phyloP scores from a whole-genome alignment of 306 rosid species.

The Dryas alaskensis region DNA sequence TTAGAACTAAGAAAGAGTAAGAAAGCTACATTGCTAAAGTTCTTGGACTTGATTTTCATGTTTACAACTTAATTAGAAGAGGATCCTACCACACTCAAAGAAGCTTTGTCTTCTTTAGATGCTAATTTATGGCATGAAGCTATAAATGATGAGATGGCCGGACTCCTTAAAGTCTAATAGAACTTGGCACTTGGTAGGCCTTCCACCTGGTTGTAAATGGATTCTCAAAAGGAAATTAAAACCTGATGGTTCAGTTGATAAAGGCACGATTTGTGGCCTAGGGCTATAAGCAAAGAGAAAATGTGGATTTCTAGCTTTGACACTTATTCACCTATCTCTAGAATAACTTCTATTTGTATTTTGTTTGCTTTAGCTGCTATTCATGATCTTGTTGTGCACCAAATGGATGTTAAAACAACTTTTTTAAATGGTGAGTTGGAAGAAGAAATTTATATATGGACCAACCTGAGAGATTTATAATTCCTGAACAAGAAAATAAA shows the following conservation, averaged over 20 bases:
- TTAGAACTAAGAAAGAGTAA: not conserved
- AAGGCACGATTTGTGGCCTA: not conserved
- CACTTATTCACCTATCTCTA: no score
- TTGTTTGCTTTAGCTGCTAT: no score
- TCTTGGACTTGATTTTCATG: not conserved
- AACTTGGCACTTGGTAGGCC: not conserved
- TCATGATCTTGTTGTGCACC: no score
- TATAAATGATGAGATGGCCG: not conserved
- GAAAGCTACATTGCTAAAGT: not conserved
- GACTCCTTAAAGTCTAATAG: slow-evolving; percentile 5
- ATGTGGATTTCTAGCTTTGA: not conserved
- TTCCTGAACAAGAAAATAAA: not conserved
- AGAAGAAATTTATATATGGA: not conserved
- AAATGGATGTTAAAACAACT: no score
- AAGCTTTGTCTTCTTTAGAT: slow-evolving; percentile 18
- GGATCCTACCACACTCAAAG: not conserved
- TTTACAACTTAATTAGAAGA: not conserved
- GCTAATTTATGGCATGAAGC: not conserved
- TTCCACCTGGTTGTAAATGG: not conserved
- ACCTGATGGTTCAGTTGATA: not conserved
- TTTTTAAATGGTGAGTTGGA: no score
- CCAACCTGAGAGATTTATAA: not conserved
- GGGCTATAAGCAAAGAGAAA: not conserved
- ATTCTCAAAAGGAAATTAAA: not conserved
- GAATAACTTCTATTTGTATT: no score